phyloP scores from a whole-genome alignment of 2,329 filamentous ascomycete species.

The Phoma sp. region DNA sequence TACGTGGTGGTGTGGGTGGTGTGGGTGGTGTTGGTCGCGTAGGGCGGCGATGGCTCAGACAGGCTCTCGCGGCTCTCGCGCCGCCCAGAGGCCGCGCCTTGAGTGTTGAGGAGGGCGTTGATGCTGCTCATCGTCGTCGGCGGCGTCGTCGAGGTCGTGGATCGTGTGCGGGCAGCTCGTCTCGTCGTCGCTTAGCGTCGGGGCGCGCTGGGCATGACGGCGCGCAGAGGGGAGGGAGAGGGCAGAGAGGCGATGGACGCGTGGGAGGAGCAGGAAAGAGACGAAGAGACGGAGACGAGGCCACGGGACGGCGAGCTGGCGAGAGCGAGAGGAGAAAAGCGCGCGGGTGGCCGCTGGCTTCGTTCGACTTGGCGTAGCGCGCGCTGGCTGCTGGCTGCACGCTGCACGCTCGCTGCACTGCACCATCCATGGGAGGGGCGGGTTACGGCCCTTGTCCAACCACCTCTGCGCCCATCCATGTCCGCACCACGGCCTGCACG shows the following conservation, averaged over 20 bases:
- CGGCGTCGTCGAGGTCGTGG: background rate
- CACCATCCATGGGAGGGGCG: background rate
- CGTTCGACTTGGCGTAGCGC: slow-evolving; percentile 6
- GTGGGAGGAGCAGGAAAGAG: too few relatives aligned
- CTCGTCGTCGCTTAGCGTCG: slow-evolving; percentile 2
- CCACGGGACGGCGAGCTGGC: background rate
- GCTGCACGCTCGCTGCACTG: too few relatives aligned
- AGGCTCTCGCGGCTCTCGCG: slow-evolving; percentile 23
- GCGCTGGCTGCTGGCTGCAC: background rate
- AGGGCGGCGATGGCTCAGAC: background rate
- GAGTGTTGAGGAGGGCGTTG: slow-evolving; percentile 46
- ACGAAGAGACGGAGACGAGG: too few relatives aligned
- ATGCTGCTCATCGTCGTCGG: slow-evolving; percentile 42
- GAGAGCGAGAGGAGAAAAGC: slow-evolving; percentile 6
- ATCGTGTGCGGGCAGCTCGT: background rate
- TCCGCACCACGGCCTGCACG: too few relatives aligned
- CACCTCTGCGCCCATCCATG: background rate
- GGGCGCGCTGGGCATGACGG: background rate
- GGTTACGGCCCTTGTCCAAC: background rate
- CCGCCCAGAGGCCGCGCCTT: slow-evolving; percentile 24
- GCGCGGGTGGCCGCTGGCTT: slow-evolving; percentile 12
- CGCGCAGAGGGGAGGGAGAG: background rate
- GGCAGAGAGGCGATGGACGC: background rate
- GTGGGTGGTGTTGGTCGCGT: too few relatives aligned
- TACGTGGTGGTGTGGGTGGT: slow-evolving; percentile 27